Conservation (phyloP, 495 filamentous ascomycete genomes). For the Neurospora sublineolata region DNA sequence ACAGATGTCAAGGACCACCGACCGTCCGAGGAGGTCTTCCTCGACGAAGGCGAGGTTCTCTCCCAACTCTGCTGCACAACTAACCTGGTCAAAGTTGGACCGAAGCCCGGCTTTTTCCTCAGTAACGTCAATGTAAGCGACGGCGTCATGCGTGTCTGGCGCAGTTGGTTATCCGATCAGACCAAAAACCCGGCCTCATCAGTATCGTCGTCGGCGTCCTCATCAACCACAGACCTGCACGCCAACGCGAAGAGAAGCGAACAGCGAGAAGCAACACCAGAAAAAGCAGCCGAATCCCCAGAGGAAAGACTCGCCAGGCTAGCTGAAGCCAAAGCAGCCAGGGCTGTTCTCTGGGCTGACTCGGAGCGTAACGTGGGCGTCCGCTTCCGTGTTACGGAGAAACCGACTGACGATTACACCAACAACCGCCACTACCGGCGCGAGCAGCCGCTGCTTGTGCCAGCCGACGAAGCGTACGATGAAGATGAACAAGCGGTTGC, state of each 20-base stretch:
- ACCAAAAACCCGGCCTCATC: not conserved
- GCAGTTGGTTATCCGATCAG: conserved; percentile 52
- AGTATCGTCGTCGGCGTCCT: not conserved
- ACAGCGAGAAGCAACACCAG: not conserved
- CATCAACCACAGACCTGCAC: not conserved
- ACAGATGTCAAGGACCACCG: conserved; percentile 2
- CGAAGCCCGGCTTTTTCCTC: conserved; percentile 44
- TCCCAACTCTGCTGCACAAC: conserved; percentile 57
- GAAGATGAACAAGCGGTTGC: conserved; percentile 36
- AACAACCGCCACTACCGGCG: conserved; percentile 6
- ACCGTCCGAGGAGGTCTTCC: conserved; percentile 46
- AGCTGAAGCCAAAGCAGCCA: not conserved
- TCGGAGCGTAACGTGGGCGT: conserved; percentile 43
- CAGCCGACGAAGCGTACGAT: conserved; percentile 31
- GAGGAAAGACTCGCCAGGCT: not conserved
- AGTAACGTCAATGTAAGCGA: conserved; percentile 53
- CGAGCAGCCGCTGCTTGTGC: conserved; percentile 34
- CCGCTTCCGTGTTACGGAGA: conserved; percentile 38
- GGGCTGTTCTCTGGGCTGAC: conserved; percentile 48
- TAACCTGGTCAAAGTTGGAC: conserved; percentile 56
- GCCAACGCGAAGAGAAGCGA: not conserved
- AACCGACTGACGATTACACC: not conserved
- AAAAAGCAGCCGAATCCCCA: not conserved
- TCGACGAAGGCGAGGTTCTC: conserved; percentile 60
- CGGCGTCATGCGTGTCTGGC: conserved; percentile 52